Evolutionary conservation across 202 grass and related monocot genomes (phyloP).

Genomic region (Panicum virgatum): DNA sequence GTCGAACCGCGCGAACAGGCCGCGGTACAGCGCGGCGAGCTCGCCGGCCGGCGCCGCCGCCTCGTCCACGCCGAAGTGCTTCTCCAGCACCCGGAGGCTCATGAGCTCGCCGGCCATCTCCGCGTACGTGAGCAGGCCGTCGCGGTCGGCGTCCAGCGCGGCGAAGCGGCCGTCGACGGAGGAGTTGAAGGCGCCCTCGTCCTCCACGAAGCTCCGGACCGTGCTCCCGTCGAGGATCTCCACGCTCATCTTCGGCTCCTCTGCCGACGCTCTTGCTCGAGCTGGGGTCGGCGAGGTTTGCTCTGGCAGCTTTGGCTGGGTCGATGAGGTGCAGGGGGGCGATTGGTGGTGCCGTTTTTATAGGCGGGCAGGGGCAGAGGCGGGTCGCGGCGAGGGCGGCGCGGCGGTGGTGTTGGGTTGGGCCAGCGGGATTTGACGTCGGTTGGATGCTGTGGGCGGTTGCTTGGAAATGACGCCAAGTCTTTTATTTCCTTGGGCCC

Average conservation of each 20-base stretch:
- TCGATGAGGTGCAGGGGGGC: too few relatives aligned
- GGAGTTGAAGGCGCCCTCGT: constrained; percentile 47
- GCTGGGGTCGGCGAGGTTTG: too few relatives aligned
- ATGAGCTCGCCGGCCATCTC: constrained; percentile 54
- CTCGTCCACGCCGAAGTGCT: constrained; percentile 41
- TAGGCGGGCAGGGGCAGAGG: too few relatives aligned
- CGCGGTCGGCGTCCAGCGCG: constrained; percentile 41
- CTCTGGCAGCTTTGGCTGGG: too few relatives aligned
- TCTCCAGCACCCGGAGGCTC: constrained; percentile 49
- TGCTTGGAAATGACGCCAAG: too few relatives aligned
- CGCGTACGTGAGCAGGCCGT: constrained; percentile 47
- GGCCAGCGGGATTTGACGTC: too few relatives aligned
- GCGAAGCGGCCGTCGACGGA: constrained; percentile 47
- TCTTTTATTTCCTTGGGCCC: too few relatives aligned
- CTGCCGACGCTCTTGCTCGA: too few relatives aligned
- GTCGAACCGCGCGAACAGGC: constrained; percentile 52
- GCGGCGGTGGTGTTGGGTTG: too few relatives aligned
- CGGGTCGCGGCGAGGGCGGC: too few relatives aligned
- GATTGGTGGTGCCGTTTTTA: too few relatives aligned
- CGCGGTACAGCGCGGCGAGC: background rate
- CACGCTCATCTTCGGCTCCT: constrained; percentile 61
- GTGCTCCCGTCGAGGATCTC: constrained; percentile 53
- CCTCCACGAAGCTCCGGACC: constrained; percentile 54
- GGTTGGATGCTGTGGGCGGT: too few relatives aligned
- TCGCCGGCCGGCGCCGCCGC: background rate